Evolutionary conservation across 2,329 filamentous ascomycete genomes (phyloP).

Genomic region (Incumbomyces lentus): DNA sequence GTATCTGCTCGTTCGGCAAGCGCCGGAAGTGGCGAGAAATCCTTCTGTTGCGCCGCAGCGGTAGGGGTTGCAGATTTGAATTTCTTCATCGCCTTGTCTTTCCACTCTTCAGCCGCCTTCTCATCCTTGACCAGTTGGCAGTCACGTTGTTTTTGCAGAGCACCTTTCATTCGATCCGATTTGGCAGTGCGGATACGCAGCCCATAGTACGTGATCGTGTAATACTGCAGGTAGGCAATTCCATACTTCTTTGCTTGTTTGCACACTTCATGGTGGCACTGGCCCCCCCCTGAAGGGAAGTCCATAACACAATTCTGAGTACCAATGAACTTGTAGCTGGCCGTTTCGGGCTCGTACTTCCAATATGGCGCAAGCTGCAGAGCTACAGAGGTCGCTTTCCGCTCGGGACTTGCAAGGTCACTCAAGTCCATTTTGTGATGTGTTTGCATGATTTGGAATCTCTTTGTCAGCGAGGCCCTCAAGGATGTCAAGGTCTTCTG

Average conservation of each 20-base stretch:
- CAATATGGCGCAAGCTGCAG: not conserved
- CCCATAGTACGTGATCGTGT: constrained; percentile 20
- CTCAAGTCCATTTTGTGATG: not conserved
- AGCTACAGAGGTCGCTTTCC: not conserved
- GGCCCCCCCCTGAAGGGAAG: not conserved
- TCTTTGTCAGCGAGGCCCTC: not conserved
- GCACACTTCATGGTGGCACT: constrained; percentile 18
- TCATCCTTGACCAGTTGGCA: constrained; percentile 17
- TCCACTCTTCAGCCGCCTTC: constrained; percentile 15
- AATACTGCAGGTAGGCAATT: constrained; percentile 19
- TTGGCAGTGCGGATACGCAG: constrained; percentile 16
- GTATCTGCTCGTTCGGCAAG: not conserved
- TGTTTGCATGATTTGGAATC: not conserved
- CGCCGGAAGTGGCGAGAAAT: not conserved
- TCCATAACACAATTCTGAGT: not conserved
- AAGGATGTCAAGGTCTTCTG: not conserved
- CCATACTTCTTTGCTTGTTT: constrained; percentile 16
- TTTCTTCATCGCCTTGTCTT: constrained; percentile 1
- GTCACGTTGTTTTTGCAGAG: constrained; percentile 20
- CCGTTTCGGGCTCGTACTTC: not conserved
- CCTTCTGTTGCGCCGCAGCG: not conserved
- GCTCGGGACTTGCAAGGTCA: not conserved
- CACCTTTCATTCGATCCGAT: constrained; percentile 17
- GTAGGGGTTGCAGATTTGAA: not conserved
- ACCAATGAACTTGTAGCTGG: not conserved